Evolutionary conservation across 1,284 basidiomycete genomes (phyloP), one percentile per base, ranked within the genome.

Genomic region (Sporisorium exsertum): DNA sequence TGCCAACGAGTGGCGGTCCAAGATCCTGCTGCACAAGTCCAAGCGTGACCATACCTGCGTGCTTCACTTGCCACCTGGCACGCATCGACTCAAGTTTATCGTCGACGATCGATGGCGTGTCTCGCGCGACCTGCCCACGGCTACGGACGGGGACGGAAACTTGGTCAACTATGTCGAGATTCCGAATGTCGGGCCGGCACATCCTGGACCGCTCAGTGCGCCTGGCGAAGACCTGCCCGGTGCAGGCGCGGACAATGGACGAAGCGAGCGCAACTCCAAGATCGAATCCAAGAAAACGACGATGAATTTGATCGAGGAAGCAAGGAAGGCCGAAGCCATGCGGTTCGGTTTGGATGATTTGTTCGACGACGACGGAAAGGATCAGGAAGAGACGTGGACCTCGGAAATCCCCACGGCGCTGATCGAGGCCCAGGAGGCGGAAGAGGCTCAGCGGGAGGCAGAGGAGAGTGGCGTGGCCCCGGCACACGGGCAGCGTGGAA

Each of bases 71-170:
- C 90, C 91, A 15, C 94, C 95, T 0, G 97, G 96, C 24, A 95
- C 95, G 2, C 95, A 99, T 84, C 93, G 96, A 69, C 89, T 98
- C 84, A 94, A 95, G 77, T 99, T 98, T 88, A 90, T 98, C 77
- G 94, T 99, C 67, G 97, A 99, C 86, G 92, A 94, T 65, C 90
- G 92, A 57, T 95, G 92, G 91, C 90, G 92, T 66, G 89, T 89
- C 60, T 89, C 89, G 13, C 88, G 88, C 76, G 91, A 94, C 75
- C 89, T 97, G 24, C 92, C 94, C 9, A 93, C 93, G 1, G 94
- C 95, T 0, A 94, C 95, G 33, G 95, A 98, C 84, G 94, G 95
- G 79, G 93, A 97, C 81, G 96, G 97, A 33, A 93, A 93, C 35
- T 88, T 99, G 58, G 94, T 97, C 76, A 99, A 99, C 87, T 98